Evolutionary conservation across 345 rosid species (phyloP), one percentile per base, ranked within the genome.

Genomic region (Lepidium didymum): DNA sequence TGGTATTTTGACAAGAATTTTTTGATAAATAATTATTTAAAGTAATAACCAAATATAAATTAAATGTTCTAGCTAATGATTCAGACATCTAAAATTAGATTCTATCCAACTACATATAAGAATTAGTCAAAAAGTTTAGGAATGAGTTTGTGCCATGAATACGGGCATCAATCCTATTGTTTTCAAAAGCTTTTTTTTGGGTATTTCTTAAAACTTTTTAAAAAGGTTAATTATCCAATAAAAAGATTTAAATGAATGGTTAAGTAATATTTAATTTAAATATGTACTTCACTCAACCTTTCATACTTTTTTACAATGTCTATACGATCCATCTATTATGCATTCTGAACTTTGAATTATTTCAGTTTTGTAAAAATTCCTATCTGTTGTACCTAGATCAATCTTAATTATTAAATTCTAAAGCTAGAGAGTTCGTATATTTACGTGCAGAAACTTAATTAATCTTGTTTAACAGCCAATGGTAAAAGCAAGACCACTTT

Each of bases 401-500:
- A 16, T 55, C 4, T 72, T 23, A 5, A 10, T 2, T 45, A 40
- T 23, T n/a, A 40, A 54, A 49, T 64, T 25, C 16, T 29, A 29
- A 29, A 47, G 10, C 55, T 21, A 51, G 56, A 38, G 5, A 38
- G 10, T 64, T 34, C 40, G 6, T 34, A 29, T 23, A 44, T 25
- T 9, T 46, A 37, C 56, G 29, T 56, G 58, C 16, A 46, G n/a
- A 72, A 43, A 47, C 11, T 6, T 9, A 61, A 47, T 14, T 9
- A 61, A 36, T 68, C 23, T 49, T 69, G 45, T 60, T 60, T 61
- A 35, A 58, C 49, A 40, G 54, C 53, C 54, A 57, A 25, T 57
- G 55, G 47, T 74, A 74, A 74, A 74, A 60, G 73, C 73, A 60
- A 74, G 68, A 67, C 31, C 42, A 67, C 64, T 74, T 74, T 74